Conservation (phyloP, 192 early-diverging fungal species). For the Gryganskiella cystojenkinii region DNA sequence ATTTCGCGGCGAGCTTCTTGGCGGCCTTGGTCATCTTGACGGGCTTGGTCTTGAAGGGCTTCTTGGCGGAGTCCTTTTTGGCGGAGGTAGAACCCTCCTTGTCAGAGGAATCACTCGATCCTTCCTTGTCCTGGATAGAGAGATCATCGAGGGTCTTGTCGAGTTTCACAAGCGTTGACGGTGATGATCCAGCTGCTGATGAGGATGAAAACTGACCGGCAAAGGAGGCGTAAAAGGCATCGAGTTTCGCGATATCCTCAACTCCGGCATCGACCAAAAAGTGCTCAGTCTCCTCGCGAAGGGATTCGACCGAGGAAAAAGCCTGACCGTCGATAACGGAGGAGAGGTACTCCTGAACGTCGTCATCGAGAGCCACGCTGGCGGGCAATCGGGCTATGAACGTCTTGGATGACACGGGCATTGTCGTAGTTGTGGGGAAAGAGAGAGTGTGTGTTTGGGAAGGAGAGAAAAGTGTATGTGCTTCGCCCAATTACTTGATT, state of each 20-base stretch:
- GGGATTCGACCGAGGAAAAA: conserved; percentile 47
- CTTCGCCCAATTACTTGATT: not conserved
- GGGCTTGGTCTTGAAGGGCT: conserved; percentile 26
- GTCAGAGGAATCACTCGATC: conserved; percentile 10
- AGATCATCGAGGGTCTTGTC: conserved; percentile 13
- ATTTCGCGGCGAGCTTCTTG: conserved; percentile 50
- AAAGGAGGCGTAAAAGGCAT: conserved; percentile 55
- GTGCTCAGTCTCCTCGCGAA: conserved; percentile 72
- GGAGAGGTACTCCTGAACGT: conserved; percentile 45
- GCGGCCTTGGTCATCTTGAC: conserved; percentile 51
- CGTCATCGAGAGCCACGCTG: conserved; percentile 31
- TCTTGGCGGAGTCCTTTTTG: conserved; percentile 25
- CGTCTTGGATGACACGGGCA: conserved; percentile 27
- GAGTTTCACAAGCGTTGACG: conserved; percentile 9
- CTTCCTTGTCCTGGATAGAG: conserved; percentile 12
- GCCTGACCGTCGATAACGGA: conserved; percentile 38
- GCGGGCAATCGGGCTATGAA: conserved; percentile 44
- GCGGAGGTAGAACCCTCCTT: not conserved
- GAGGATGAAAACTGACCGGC: conserved; percentile 1
- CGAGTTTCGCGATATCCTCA: conserved; percentile 54
- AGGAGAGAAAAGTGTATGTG: not conserved
- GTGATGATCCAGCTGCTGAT: not conserved
- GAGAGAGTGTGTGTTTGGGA: not conserved
- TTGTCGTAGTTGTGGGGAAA: not conserved
- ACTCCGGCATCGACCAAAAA: conserved; percentile 74